A percentile compares a stretch with the other conserved stretches of the same genome.
These are phyloP conservation scores for Arthroderma uncinatum DNA, from an alignment of 2,329 filamentous ascomycete species.

Conservation along the genomic window DNA sequence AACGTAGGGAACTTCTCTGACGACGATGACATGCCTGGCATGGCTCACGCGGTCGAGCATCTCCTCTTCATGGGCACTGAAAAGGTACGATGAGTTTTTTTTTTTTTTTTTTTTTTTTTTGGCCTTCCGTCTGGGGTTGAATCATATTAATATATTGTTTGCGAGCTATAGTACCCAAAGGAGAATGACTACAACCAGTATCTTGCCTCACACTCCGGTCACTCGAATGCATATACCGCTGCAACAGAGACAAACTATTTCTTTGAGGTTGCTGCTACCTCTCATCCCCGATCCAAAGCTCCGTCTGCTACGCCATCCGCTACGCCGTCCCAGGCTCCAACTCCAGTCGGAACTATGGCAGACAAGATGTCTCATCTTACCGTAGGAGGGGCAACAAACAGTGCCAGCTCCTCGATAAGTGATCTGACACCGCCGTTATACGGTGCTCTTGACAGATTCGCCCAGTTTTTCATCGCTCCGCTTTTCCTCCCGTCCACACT, in stretches of 20 bases:
- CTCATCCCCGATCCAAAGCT: slow-evolving; percentile 27
- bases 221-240: slow-evolving; percentile 90
- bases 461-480: slow-evolving; percentile 84
- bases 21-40: slow-evolving; percentile 77
- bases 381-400: slow-evolving; percentile 13
- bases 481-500: slow-evolving; percentile 75
- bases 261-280: slow-evolving; percentile 83
- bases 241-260: slow-evolving; percentile 94
- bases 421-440: slow-evolving; percentile 50
- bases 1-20: slow-evolving; percentile 95
- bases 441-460: slow-evolving; percentile 79
- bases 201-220: slow-evolving; percentile 76
- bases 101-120: background rate
- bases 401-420: slow-evolving; percentile 17
- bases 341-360: slow-evolving; percentile 8
- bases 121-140: background rate
- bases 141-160: background rate
- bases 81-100: slow-evolving; percentile 47
- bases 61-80: slow-evolving; percentile 97
- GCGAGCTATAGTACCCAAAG: slow-evolving; percentile 60
- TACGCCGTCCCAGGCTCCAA: slow-evolving; percentile 6
- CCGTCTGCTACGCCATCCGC: slow-evolving; percentile 5
- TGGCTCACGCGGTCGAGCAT: slow-evolving; percentile 94
- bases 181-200: slow-evolving; percentile 96
- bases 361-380: slow-evolving; percentile 13